phyloP scores from a whole-genome alignment of 306 rosid genomes.

The Inga leiocalycina region DNA sequence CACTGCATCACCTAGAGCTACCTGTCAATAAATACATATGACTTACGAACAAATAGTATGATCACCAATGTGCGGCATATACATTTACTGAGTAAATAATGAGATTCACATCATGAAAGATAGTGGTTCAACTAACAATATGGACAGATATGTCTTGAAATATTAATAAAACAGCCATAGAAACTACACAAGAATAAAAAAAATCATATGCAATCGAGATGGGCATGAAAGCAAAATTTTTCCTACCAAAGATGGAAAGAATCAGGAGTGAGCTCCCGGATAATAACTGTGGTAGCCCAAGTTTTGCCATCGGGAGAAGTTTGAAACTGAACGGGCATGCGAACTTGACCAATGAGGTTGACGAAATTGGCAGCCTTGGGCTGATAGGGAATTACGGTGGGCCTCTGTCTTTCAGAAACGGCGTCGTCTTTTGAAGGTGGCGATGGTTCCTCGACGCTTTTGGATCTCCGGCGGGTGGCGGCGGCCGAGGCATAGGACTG shows the following conservation, averaged over 20 bases:
- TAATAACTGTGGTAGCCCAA: constrained; percentile 56
- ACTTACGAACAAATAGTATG: neutral
- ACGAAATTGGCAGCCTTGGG: constrained; percentile 62
- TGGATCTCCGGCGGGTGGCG: neutral
- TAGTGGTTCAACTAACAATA: neutral
- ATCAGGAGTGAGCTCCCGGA: constrained; percentile 25
- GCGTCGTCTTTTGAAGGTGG: neutral
- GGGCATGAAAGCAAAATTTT: neutral
- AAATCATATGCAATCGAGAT: neutral
- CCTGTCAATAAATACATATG: neutral
- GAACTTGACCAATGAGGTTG: constrained; percentile 53
- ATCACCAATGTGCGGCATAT: neutral
- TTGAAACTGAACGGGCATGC: constrained; percentile 46
- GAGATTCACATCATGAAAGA: neutral
- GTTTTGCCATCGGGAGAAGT: constrained; percentile 43
- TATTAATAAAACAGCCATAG: neutral
- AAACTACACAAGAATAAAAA: neutral
- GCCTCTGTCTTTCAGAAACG: constrained; percentile 24
- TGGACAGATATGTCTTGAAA: neutral
- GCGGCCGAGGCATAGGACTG: constrained; percentile 24
- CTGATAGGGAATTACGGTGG: constrained; percentile 60
- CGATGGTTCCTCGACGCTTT: neutral
- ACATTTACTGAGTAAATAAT: neutral
- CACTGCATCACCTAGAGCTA: neutral
- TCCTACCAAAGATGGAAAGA: constrained; percentile 41